These are phyloP conservation scores for Teunomyces pallodes DNA, from an alignment of 805 yeast genomes.

Conservation along the genomic window DNA sequence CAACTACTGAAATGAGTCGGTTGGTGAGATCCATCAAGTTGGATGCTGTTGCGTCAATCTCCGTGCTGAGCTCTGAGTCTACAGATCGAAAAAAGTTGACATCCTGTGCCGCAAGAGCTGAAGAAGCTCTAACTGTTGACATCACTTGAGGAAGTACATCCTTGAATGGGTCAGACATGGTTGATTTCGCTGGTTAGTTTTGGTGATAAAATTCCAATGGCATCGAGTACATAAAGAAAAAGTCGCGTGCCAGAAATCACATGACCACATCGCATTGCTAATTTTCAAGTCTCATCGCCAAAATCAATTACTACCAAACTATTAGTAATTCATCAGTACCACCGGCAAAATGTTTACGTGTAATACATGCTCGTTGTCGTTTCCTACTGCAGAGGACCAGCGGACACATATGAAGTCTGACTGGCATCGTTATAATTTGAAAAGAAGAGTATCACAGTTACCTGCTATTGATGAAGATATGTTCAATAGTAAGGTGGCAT, in stretches of 20 bases:
- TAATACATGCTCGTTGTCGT: conserved; percentile 39
- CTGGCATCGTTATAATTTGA: conserved; percentile 46
- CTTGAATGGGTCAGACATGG: conserved; percentile 7
- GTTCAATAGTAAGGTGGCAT: conserved; percentile 21
- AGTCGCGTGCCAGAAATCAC: background rate
- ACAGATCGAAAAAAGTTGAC: conserved; percentile 69
- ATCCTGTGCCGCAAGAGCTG: conserved; percentile 75
- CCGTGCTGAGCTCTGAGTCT: conserved; percentile 44
- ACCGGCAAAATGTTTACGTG: conserved; percentile 27
- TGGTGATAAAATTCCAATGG: conserved; percentile 1
- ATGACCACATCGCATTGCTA: conserved; percentile 1
- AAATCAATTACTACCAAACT: background rate
- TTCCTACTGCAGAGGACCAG: conserved; percentile 37
- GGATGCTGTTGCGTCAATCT: conserved; percentile 40
- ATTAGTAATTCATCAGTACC: background rate
- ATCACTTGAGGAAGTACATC: conserved; percentile 47
- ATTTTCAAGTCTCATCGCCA: conserved; percentile 1
- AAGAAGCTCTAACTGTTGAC: conserved; percentile 60
- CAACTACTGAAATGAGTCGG: conserved; percentile 36
- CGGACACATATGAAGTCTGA: conserved; percentile 44
- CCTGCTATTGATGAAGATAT: conserved; percentile 24
- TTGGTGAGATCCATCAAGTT: conserved; percentile 47
- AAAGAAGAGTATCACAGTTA: conserved; percentile 40
- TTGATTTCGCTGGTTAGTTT: conserved; percentile 5
- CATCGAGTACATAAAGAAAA: background rate